Conservation (phyloP, 345 rosid species). For the Stellera chamaejasme region DNA sequence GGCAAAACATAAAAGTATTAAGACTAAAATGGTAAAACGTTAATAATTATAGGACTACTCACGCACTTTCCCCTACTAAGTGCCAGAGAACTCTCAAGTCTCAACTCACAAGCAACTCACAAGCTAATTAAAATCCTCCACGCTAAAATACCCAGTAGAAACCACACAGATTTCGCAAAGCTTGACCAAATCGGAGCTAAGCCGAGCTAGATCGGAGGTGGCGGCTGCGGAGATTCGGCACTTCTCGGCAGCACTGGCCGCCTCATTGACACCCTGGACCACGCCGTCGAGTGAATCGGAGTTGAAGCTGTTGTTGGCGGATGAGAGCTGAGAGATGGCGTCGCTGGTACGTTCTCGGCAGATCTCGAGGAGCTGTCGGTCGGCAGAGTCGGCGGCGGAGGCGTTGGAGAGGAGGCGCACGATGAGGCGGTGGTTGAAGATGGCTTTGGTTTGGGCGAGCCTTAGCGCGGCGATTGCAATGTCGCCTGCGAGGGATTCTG, state of each 20-base stretch:
- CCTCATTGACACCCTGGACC: constrained; percentile 6
- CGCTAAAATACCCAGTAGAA: constrained; percentile 8
- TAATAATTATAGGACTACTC: too few relatives aligned
- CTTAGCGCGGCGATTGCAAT: constrained; percentile 19
- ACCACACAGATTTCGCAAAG: constrained; percentile 8
- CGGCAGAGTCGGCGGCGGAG: neutral
- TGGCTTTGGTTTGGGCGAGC: constrained; percentile 14
- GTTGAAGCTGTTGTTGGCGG: constrained; percentile 16
- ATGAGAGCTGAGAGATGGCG: constrained; percentile 1
- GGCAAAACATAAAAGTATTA: too few relatives aligned
- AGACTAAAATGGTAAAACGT: too few relatives aligned
- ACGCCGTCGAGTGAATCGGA: constrained; percentile 10
- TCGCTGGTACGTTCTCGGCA: constrained; percentile 12
- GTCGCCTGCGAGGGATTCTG: neutral
- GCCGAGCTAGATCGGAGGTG: neutral
- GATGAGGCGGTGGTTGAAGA: constrained; percentile 4
- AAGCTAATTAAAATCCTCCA: constrained; percentile 5
- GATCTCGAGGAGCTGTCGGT: constrained; percentile 3
- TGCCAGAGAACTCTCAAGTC: too few relatives aligned
- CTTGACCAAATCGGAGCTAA: neutral
- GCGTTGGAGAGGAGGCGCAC: constrained; percentile 2
- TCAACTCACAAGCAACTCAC: neutral
- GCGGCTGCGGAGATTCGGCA: constrained; percentile 5
- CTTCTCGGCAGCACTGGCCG: neutral
- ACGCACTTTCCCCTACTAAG: too few relatives aligned